These are phyloP conservation scores for Paramecium octaurelia DNA, from an alignment of 73 alveolate genomes.

Conservation along the genomic window DNA sequence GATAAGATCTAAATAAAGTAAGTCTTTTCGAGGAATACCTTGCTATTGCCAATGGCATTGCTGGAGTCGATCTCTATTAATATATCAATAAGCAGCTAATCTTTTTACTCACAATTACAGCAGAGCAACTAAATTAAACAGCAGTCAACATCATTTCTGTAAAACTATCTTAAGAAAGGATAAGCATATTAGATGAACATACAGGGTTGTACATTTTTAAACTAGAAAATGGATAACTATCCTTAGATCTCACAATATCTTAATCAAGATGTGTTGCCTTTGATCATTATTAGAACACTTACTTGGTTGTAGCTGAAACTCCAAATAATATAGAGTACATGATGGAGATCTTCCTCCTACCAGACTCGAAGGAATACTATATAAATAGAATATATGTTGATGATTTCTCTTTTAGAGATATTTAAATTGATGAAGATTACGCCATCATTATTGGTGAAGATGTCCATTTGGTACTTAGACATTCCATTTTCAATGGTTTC, in stretches of 20 bases:
- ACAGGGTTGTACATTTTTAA: constrained; percentile 36
- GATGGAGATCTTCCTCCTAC: constrained; percentile 18
- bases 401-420: constrained; percentile 26
- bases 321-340: constrained; percentile 33
- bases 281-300: background rate
- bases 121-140: background rate
- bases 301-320: constrained; percentile 20
- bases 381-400: constrained; percentile 17
- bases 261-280: constrained; percentile 27
- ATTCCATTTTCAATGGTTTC: constrained; percentile 26
- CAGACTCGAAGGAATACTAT: background rate
- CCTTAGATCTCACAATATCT: background rate
- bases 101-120: background rate
- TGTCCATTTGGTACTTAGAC: constrained; percentile 34
- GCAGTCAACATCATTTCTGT: background rate
- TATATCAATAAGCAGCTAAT: background rate
- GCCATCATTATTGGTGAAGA: constrained; percentile 46
- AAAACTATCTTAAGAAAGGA: background rate
- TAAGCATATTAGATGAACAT: constrained; percentile 29
- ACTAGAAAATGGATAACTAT: background rate
- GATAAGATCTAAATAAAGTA: background rate
- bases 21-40: background rate
- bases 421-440: background rate
- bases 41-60: background rate
- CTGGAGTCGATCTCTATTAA: constrained; percentile 9